These are phyloP conservation scores for Oldenlandia corymbosa DNA, from an alignment of 257 asterid genomes.

Conservation along the genomic window DNA sequence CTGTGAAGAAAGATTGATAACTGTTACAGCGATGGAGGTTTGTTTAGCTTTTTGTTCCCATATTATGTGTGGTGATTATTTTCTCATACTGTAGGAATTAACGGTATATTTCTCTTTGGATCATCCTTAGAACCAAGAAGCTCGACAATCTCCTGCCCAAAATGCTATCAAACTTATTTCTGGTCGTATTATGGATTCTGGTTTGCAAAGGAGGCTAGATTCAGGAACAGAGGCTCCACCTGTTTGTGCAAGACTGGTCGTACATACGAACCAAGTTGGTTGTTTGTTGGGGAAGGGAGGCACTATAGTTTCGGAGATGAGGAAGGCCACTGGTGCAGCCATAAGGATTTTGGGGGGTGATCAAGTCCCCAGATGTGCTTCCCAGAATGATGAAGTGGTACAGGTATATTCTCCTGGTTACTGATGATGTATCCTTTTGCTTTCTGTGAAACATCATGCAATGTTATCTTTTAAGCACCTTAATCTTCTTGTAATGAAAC, in stretches of 20 bases:
- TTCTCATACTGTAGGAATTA: background rate
- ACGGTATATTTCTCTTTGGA: constrained; percentile 13
- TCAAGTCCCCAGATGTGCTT: constrained; percentile 58
- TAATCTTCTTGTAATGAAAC: background rate
- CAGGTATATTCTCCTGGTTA: constrained; percentile 39
- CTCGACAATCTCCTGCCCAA: constrained; percentile 56
- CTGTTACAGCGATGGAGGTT: constrained; percentile 61
- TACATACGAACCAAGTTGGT: constrained; percentile 56
- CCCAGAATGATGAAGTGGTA: constrained; percentile 47
- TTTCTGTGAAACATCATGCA: background rate
- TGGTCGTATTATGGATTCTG: constrained; percentile 37
- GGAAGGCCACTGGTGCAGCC: constrained; percentile 62
- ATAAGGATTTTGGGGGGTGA: constrained; percentile 44
- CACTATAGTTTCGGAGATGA: constrained; percentile 58
- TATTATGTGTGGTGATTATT: background rate
- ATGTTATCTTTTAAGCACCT: background rate
- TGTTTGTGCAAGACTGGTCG: constrained; percentile 48
- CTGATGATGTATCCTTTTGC: background rate
- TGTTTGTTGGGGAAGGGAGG: constrained; percentile 84
- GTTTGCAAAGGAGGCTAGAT: constrained; percentile 28
- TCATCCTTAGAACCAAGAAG: constrained; percentile 38
- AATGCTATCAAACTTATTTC: constrained; percentile 50
- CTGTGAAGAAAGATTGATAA: constrained; percentile 57
- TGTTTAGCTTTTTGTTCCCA: constrained; percentile 2
- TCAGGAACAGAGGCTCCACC: constrained; percentile 29